Percentiles rank a stretch among this genome's conserved stretches.
Evolutionary conservation across 805 yeast species (phyloP).

Genomic region (Ogataea corticis): DNA sequence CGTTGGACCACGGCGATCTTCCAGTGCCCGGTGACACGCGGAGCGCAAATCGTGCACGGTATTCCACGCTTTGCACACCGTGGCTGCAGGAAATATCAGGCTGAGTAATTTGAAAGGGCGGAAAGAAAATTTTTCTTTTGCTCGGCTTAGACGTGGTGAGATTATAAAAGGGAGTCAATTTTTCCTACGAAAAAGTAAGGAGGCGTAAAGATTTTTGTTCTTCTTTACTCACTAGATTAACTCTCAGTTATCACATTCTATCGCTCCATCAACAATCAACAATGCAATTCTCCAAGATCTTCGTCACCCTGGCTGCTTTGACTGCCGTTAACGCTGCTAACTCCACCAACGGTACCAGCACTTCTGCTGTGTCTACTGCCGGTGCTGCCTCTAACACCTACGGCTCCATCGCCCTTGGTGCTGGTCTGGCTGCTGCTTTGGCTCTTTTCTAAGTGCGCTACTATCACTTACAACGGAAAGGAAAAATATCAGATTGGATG

Average conservation of each 20-base stretch:
- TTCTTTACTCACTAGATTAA: conserved; percentile 1
- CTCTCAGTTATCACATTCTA: conserved; percentile 7
- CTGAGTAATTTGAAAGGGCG: not conserved
- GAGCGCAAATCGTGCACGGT: not conserved
- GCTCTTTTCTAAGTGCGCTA: conserved; percentile 37
- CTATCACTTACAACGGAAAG: conserved; percentile 9
- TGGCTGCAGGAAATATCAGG: conserved; percentile 3
- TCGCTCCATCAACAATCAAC: conserved; percentile 14
- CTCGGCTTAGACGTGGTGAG: conserved; percentile 4
- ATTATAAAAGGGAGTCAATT: conserved; percentile 12
- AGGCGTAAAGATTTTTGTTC: not conserved
- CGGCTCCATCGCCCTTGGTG: conserved; percentile 79
- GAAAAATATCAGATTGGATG: conserved; percentile 5
- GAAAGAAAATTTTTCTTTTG: conserved; percentile 1
- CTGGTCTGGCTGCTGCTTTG: conserved; percentile 83
- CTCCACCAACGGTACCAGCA: conserved; percentile 41
- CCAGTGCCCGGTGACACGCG: not conserved
- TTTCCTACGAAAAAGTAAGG: not conserved
- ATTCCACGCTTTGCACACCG: too few relatives aligned
- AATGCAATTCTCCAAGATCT: conserved; percentile 75
- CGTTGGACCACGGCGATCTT: not conserved
- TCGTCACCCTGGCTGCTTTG: conserved; percentile 69
- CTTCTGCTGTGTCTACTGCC: conserved; percentile 44
- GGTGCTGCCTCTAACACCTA: conserved; percentile 40
- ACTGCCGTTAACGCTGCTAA: conserved; percentile 68